These are phyloP conservation scores for Rehmannia glutinosa DNA, from an alignment of 257 asterid genomes.

Conservation along the genomic window DNA sequence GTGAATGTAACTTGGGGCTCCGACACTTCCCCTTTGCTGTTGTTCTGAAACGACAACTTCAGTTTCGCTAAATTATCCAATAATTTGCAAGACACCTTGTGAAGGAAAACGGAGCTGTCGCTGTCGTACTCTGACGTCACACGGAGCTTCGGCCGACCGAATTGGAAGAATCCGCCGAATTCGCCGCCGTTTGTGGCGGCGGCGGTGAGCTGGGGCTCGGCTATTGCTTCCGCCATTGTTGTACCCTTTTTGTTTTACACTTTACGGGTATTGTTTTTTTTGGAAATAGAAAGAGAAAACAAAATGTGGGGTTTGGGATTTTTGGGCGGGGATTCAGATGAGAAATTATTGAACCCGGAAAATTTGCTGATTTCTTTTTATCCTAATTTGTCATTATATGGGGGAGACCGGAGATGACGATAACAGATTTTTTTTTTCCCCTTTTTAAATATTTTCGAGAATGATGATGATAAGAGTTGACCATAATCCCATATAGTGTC, in stretches of 20 bases:
- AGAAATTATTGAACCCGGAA: neutral
- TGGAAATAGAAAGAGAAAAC: neutral
- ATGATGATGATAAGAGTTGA: too few relatives aligned
- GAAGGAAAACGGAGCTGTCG: conserved; percentile 64
- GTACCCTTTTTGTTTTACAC: neutral
- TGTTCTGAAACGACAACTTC: conserved; percentile 64
- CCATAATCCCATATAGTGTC: too few relatives aligned
- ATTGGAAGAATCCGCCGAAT: conserved; percentile 16
- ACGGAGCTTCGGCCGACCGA: conserved; percentile 66
- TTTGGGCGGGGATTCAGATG: conserved; percentile 31
- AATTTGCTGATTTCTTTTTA: too few relatives aligned
- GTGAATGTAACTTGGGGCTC: conserved; percentile 71
- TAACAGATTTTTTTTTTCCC: too few relatives aligned
- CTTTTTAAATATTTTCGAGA: too few relatives aligned
- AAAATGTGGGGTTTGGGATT: conserved; percentile 1
- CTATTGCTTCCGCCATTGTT: conserved; percentile 29
- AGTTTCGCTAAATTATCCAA: conserved; percentile 67
- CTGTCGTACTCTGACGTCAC: conserved; percentile 92
- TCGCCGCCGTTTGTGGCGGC: conserved; percentile 12
- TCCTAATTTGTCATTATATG: too few relatives aligned
- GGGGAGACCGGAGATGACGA: too few relatives aligned
- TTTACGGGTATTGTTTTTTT: neutral
- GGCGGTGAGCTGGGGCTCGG: conserved; percentile 18
- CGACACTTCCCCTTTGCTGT: conserved; percentile 66
- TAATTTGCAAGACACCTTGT: conserved; percentile 73